Base-by-base conservation (phyloP, 1,139 yeast genomes). In the Suhomyces yuchorum region DNA sequence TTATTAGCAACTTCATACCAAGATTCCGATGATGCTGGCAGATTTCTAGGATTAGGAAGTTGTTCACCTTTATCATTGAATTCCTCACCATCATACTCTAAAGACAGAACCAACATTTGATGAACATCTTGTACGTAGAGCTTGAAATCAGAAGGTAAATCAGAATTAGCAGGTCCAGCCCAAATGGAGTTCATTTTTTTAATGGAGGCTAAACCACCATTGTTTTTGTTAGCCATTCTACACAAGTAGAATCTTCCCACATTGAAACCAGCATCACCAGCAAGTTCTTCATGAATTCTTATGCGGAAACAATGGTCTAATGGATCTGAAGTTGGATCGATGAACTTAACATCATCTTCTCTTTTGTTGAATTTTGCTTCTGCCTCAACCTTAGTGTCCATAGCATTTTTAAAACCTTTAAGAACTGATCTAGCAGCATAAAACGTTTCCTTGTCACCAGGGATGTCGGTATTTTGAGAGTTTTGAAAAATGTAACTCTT, bases 71-170 rank as follows among this genome's bases (percentile, higher is more conserved):
- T 43, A 2, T 52, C 60, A 53, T 68, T 67, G 50, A 73, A 73
- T 46, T 73, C 77, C 4, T 71, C 57, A 0, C 78, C 80, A 42
- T 61, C 68, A 2, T 48, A 53, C 1, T 56, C 46, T 12, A 74
- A 60, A 1, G 68, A 57, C 5, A 65, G 65, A 1, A 57, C 53
- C 22, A 77, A 57, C 66, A 73, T 65, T 23, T 63, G 60, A 44
- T 73, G 67, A 0, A 75, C 71, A 59, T 78, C 82, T 52, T 78
- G 77, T n/a, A 77, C 81, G 48, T 75, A 78, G n/a, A 78, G 56
- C 46, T 75, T 77, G 61, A 78, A 78, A 14, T 63, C 56, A 1
- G 80, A 69, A 0, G 77, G 71, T 1, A 58, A 56, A 1, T 58
- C 55, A 2, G 56, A 51, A 6, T 61, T 53, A 12, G 56, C 55